Percentiles rank a stretch among this genome's conserved stretches.
phyloP scores from a whole-genome alignment of 1,284 basidiomycete genomes.

The Melanopsichium pennsylvanicum region DNA sequence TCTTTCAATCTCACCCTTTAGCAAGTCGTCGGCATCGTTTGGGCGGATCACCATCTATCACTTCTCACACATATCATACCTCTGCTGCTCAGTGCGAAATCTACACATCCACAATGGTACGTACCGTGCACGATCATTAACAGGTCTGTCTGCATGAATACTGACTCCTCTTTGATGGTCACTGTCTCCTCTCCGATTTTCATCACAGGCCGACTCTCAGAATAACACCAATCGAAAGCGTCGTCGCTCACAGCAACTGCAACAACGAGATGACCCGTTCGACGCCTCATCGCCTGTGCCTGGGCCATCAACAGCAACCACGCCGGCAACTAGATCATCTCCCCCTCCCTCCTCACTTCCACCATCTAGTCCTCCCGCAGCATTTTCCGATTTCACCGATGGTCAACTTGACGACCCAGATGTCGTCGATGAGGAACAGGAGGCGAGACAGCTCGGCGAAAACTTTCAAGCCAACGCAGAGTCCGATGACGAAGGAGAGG shows the following conservation, averaged over 20 bases:
- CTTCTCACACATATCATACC: not conserved
- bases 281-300: slow-evolving; percentile 39
- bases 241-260: slow-evolving; percentile 44
- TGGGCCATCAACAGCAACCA: slow-evolving; percentile 41
- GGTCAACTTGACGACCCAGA: slow-evolving; percentile 44
- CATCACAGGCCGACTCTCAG: slow-evolving; percentile 27
- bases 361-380: slow-evolving; percentile 59
- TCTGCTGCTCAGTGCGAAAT: too few species aligned
- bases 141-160: too few species aligned
- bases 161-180: not conserved
- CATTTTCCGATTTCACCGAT: slow-evolving; percentile 61
- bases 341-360: slow-evolving; percentile 60
- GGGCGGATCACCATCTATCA: not conserved
- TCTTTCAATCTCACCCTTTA: too few species aligned
- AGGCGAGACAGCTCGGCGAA: slow-evolving; percentile 64
- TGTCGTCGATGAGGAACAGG: slow-evolving; percentile 60
- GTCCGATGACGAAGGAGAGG: slow-evolving; percentile 78
- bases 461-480: slow-evolving; percentile 75
- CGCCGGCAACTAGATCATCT: slow-evolving; percentile 46
- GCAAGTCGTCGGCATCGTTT: too few species aligned
- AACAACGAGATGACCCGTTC: slow-evolving; percentile 42
- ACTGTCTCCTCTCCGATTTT: too few species aligned
- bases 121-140: too few species aligned
- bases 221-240: slow-evolving; percentile 45
- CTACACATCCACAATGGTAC: not conserved